Evolutionary conservation across 2,329 filamentous ascomycete species (phyloP), one percentile per base, ranked within the genome.

Genomic region (Leptographium lundbergii): DNA sequence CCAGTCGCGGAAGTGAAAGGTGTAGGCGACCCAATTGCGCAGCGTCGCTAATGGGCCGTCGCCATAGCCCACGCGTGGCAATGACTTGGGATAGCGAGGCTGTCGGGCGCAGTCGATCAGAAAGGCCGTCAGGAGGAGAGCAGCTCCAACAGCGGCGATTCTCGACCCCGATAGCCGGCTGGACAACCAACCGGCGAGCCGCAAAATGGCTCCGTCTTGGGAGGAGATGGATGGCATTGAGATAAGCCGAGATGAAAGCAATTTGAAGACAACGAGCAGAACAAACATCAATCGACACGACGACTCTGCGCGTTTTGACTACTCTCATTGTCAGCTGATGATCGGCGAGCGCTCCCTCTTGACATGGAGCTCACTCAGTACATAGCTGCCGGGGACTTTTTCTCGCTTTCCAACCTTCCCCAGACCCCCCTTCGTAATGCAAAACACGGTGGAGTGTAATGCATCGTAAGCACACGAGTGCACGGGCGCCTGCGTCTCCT

Each of bases 61-160:
- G 1, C 72, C 71, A 54, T 71, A 67, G 52, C 75, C 75, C 14
- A 77, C 70, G 1, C 71, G 68, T 1, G 74, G 74, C 9, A 77
- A 70, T 2, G 72, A 66, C 2, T 66, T 61, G 3, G 73, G 70
- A 58, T 75, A 76, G 1, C 67, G 67, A 2, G 75, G 73, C 60
- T 73, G 71, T 60, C 66, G 66, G 7, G 66, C 64, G 57, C 73
- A 69, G 61, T 77, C 75, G 65, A 72, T 61, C 27, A 74, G 60
- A 52, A 76, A 75, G 1, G 71, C 71, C 14, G 65, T 61, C 27
- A 72, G n/a, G 9, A 74, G 63, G 59, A 76, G 69, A 45, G 3
- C 47, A 2, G 34, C 32, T 1, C 27, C 10, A 22, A 7, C 13
- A 3, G 10, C 32, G 27, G 25, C n/a, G 29, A 51, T 22, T n/a